Evolutionary conservation across 2,329 filamentous ascomycete genomes (phyloP).

Genomic region (Aspergillus novoparasiticus): DNA sequence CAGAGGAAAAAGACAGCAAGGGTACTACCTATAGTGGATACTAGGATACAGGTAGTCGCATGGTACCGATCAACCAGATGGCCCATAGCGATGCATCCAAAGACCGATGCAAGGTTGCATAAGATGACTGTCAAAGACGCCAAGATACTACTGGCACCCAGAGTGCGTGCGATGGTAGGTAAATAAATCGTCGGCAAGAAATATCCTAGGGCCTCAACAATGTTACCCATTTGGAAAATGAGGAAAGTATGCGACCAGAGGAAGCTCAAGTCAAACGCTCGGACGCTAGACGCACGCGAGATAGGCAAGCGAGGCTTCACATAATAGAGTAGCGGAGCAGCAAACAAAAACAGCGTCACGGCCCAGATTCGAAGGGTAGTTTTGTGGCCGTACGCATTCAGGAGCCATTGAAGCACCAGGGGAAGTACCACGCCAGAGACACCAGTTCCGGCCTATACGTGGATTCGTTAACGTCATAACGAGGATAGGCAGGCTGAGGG

Average conservation of each 20-base stretch:
- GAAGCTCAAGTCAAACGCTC: constrained; percentile 36
- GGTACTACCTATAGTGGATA: constrained; percentile 45
- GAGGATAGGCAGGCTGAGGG: neutral
- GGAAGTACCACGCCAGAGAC: constrained; percentile 50
- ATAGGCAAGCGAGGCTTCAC: constrained; percentile 48
- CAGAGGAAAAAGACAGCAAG: constrained; percentile 50
- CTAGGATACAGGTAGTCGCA: constrained; percentile 42
- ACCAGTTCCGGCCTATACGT: constrained; percentile 35
- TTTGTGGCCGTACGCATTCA: constrained; percentile 46
- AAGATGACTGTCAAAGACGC: constrained; percentile 34
- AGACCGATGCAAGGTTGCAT: constrained; percentile 34
- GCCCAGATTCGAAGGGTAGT: constrained; percentile 50
- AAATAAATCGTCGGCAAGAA: constrained; percentile 44
- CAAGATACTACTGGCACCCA: constrained; percentile 26
- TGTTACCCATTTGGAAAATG: constrained; percentile 52
- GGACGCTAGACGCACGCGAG: neutral
- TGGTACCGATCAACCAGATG: constrained; percentile 47
- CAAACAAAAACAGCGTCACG: constrained; percentile 29
- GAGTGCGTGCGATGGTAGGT: constrained; percentile 38
- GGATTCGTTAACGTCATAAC: neutral
- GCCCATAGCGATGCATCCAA: constrained; percentile 38
- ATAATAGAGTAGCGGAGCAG: constrained; percentile 34
- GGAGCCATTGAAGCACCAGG: constrained; percentile 46
- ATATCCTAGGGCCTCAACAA: constrained; percentile 38
- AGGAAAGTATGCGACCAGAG: constrained; percentile 42